Base-by-base conservation (phyloP, 2,329 filamentous ascomycete genomes). In the Neofusicoccum umdonicola region DNA sequence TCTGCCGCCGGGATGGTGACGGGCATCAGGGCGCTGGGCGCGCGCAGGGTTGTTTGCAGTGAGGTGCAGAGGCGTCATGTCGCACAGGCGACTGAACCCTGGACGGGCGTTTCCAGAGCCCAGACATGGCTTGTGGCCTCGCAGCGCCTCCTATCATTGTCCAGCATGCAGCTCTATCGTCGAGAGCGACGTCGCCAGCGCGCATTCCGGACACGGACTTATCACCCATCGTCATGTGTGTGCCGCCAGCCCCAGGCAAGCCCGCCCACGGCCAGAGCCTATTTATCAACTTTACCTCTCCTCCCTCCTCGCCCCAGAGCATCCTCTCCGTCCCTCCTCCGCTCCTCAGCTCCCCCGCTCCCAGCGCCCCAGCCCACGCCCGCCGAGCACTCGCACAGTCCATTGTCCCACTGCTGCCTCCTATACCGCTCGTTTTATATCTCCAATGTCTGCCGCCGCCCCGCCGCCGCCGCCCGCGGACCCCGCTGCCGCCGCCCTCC, bases 401-500 rank as follows among this genome's bases (percentile, higher is more conserved):
- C 17, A 22, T 37, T 47, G 41, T 22, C 34, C 41, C 12, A 6
- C 48, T 7, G 12, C 12, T 13, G 27, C 27, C 17, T 22, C 6
- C 19, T 12, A 6, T 44, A 15, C 11, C 31, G 39, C 6, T 22
- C 27, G 13, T 13, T 34, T 17, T n/a, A 6, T 22, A 39, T 12
- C 54, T 6, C 13, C 52, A 27, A 66, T 67, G 65, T 44, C 66
- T 42, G 57, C 65, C 34, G 56, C 39, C 19, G 48, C 52, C 13
- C 19, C 17, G 31, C 51, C 31, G 12, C 15, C 68, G 19, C 63
- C 66, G 6, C 66, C 69, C 22, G 67, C 74, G 17, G 71, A 78
- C 60, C 69, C 76, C 31, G 70, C 42, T 13, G 39, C 73, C 3
- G 74, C 78, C 67, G 71, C 73, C 27, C 69, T 82, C 3, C 85